Base-by-base conservation (phyloP, 805 yeast species). In the Pichia insulana region DNA sequence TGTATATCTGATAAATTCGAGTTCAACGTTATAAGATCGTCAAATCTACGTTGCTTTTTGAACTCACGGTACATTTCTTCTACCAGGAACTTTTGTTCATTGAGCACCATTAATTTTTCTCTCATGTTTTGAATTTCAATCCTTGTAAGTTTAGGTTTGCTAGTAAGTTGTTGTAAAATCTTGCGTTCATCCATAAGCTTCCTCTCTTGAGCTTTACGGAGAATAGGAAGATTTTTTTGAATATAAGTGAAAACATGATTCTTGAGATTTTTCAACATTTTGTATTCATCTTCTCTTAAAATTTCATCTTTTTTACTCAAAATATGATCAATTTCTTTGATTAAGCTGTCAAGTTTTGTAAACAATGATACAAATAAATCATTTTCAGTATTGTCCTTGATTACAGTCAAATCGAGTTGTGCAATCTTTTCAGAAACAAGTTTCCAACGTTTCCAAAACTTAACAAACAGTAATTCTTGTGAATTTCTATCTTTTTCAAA, bases 81-180 rank as follows among this genome's bases (percentile, higher is more conserved):
- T 3, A 90, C 78, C 46, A 90, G 61, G 50, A 74, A 89, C 51
- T 71, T 69, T 54, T 89, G 97, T 56, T 89, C 97, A 46, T 81
- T 81, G 55, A 87, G 62, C 10, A 90, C 96, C 82, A 89, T 83
- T 44, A 89, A 62, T 49, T 82, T 80, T 50, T 87, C 90, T 36
- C 92, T 63, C 22, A 69, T 62, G 39, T 70, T 70, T 34, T 88
- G 68, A 9, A 83, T 72, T 48, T 79, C 73, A 39, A 60, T 63
- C 51, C 73, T 70, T 4, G 79, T 69, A 2, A 73, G 53, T 22
- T 58, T 58, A 13, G 48, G 49, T 32, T 36, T 41, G 2, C 36
- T 30, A 12, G 36, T 28, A 2, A 44, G 13, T 6, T 37, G 37
- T 27, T 37, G 34, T n/a, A 44, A 34, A 9, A 30, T 25, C n/a